These are phyloP conservation scores for Diaporthe australafricana DNA, from an alignment of 2,329 filamentous ascomycete genomes.

Conservation along the genomic window DNA sequence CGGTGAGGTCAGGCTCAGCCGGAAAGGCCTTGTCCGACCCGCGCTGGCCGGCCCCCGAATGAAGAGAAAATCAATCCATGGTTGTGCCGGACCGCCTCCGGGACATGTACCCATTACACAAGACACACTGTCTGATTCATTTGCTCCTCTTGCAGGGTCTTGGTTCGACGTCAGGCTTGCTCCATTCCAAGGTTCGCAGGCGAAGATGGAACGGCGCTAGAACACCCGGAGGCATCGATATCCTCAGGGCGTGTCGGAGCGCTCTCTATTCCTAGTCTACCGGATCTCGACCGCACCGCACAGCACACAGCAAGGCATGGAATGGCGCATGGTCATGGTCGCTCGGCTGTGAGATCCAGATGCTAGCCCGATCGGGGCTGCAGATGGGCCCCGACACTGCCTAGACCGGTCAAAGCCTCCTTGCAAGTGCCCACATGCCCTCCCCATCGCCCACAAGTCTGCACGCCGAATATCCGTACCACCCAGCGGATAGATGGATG, in stretches of 20 bases:
- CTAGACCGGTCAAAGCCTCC: conserved; percentile 3
- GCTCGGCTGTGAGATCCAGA: conserved; percentile 21
- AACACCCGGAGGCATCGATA: conserved; percentile 3
- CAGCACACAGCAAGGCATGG: neutral
- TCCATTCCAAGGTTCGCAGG: conserved; percentile 1
- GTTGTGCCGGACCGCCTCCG: neutral
- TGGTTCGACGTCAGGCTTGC: neutral
- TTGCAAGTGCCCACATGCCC: neutral
- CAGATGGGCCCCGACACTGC: conserved; percentile 9
- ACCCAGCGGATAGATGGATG: neutral
- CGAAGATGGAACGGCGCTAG: conserved; percentile 17
- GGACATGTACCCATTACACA: neutral
- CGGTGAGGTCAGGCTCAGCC: neutral
- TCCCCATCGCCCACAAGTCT: neutral
- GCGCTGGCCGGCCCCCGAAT: conserved; percentile 4
- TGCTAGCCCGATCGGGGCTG: conserved; percentile 23
- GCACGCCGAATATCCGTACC: neutral
- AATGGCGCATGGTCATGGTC: neutral
- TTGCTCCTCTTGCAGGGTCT: neutral
- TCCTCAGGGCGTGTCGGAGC: conserved; percentile 4
- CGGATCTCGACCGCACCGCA: neutral
- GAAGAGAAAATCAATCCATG: too few relatives aligned
- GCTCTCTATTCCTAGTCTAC: neutral
- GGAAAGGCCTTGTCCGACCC: neutral
- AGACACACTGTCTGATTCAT: neutral